A percentile compares a stretch with the other conserved stretches of the same genome.
Evolutionary conservation across 176 grass and related monocot species (phyloP).

Genomic region (Oryza officinalis): DNA sequence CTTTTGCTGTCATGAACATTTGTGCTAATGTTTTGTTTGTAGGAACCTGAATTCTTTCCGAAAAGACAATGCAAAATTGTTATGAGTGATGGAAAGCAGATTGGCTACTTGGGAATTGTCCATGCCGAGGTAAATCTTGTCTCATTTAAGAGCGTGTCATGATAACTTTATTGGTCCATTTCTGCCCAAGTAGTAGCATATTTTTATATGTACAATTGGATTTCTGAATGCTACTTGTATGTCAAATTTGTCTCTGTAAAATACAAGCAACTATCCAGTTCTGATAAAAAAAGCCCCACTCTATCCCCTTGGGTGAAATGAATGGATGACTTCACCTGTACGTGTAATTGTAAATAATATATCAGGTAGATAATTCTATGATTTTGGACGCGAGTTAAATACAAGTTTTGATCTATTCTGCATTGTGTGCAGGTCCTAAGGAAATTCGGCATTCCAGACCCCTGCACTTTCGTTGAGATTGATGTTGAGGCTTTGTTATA

Average conservation of each 20-base stretch:
- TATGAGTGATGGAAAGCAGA: conserved; percentile 59
- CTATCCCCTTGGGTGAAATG: background rate
- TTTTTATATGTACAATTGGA: background rate
- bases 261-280: background rate
- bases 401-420: background rate
- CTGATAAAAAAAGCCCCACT: background rate
- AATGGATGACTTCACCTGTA: background rate
- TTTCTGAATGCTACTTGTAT: background rate
- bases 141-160: background rate
- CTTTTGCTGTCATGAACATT: conserved; percentile 24
- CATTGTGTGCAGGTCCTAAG: conserved; percentile 66
- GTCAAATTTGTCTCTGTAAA: conserved; percentile 3
- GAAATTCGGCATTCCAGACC: conserved; percentile 86
- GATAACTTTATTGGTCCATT: background rate
- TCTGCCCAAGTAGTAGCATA: background rate
- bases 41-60: conserved; percentile 92
- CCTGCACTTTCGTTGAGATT: conserved; percentile 87
- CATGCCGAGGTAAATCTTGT: conserved; percentile 66
- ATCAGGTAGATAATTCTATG: background rate
- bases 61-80: conserved; percentile 89
- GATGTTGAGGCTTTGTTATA: conserved; percentile 77
- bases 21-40: conserved; percentile 25
- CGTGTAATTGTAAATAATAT: background rate
- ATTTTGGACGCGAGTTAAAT: background rate
- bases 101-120: conserved; percentile 87